Percentiles rank a stretch among this genome's conserved stretches.
These are phyloP conservation scores for Oehlia diaphana DNA, from an alignment of 192 early-diverging fungal genomes.

Conservation along the genomic window DNA sequence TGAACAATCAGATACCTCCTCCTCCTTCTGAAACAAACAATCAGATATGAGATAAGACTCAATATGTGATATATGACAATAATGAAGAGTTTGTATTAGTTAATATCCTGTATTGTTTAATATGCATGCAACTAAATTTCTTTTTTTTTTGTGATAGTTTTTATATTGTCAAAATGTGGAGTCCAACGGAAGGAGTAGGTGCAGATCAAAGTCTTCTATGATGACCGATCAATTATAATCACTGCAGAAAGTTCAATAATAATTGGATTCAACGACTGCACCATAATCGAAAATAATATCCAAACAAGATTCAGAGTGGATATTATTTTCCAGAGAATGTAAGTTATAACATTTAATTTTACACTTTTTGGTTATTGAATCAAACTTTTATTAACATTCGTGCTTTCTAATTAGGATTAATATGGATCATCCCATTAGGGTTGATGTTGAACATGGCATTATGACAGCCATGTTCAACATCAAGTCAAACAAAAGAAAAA, in stretches of 20 bases:
- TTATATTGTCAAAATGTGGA: not conserved
- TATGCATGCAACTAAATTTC: constrained; percentile 7
- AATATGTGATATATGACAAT: not conserved
- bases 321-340: not conserved
- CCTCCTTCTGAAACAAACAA: too few species aligned
- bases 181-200: not conserved
- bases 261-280: not conserved
- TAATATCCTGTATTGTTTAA: constrained; percentile 14
- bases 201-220: not conserved
- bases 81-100: not conserved
- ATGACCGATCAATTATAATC: not conserved
- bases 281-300: constrained; percentile 14
- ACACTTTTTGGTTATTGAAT: not conserved
- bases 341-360: not conserved
- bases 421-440: not conserved
- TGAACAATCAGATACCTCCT: too few species aligned
- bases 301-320: not conserved
- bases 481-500: not conserved
- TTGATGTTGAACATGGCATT: not conserved
- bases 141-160: constrained; percentile 7
- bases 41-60: too few species aligned
- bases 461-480: not conserved
- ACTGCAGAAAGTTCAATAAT: not conserved
- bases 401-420: not conserved
- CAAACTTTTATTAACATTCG: not conserved